These are phyloP conservation scores for Camelina neglecta DNA, from an alignment of 345 rosid species.

Conservation along the genomic window DNA sequence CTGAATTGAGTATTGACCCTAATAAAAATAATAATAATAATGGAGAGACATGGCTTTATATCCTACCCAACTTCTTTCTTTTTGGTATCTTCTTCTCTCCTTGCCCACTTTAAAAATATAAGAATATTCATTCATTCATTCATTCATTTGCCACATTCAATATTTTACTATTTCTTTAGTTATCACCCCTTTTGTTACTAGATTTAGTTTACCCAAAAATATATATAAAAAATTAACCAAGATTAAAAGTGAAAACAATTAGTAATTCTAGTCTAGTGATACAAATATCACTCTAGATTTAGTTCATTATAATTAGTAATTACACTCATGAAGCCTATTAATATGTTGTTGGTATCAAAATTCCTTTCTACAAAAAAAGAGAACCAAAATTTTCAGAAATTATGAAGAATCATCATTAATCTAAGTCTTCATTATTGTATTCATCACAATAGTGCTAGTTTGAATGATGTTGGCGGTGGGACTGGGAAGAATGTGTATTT, in stretches of 20 bases:
- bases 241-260: background rate
- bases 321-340: too few species aligned
- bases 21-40: background rate
- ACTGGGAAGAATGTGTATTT: background rate
- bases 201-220: background rate
- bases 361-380: background rate
- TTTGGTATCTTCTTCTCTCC: conserved; percentile 5
- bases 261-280: background rate
- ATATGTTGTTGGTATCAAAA: background rate
- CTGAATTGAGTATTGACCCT: conserved; percentile 36
- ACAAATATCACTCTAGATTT: background rate
- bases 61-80: background rate
- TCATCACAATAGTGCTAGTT: conserved; percentile 11
- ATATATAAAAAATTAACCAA: background rate
- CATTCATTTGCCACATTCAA: conserved; percentile 3
- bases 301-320: too few species aligned
- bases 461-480: conserved; percentile 10
- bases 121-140: background rate
- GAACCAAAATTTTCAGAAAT: background rate
- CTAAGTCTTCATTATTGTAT: conserved; percentile 21
- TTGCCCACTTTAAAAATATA: background rate
- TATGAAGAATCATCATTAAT: background rate
- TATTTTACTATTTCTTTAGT: background rate
- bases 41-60: conserved; percentile 10
- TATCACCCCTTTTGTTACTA: conserved; percentile 3